Evolutionary conservation across 192 early-diverging fungal genomes (phyloP), one percentile per base, ranked within the genome.

Genomic region (Backusella westeae): DNA sequence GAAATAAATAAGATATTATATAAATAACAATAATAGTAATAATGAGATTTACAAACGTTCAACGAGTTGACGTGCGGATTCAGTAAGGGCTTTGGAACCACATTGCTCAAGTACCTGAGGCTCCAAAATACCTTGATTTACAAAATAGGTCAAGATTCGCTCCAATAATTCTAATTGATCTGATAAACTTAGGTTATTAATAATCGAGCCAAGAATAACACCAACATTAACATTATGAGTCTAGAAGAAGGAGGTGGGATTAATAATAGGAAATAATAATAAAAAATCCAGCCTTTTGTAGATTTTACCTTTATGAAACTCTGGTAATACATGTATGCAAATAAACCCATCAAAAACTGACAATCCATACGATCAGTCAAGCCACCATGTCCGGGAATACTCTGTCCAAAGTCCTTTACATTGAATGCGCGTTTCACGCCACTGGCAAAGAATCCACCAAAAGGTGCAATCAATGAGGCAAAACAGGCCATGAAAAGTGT

Each of bases 321-420:
- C 34, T 77, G 76, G 74, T 91, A 94, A 81, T 99, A 98, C 74
- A 97, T 91, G 80, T 91, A 93, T 39, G 95, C 92, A 80, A 99
- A 98, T 23, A 94, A 82, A 4, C 92, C 95, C 96, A 98, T 99
- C 69, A 99, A 82, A 75, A 99, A 95, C 86, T 99, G 97, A 81
- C 97, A 99, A 82, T 99, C 96, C 88, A 99, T 96, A 35, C 97
- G 92, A 85, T 99, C 97, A 0, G 97, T 98, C 35, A 99, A 88
- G 23, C 97, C 97, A 76, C 97, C 97, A 78, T 99, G 97, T 35
- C 97, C 97, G 2, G 97, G 97, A 80, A 99, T 99, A 53, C 92
- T 94, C 79, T 97, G 91, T 12, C 94, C 94, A 87, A 97, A 99
- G 80, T 99, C 97, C 80, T 99, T 98, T 78, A 97, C 91, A 67